A percentile compares a stretch with the other conserved stretches of the same genome.
Evolutionary conservation across 2,329 filamentous ascomycete genomes (phyloP).

Genomic region (Lachnellula hyalina): DNA sequence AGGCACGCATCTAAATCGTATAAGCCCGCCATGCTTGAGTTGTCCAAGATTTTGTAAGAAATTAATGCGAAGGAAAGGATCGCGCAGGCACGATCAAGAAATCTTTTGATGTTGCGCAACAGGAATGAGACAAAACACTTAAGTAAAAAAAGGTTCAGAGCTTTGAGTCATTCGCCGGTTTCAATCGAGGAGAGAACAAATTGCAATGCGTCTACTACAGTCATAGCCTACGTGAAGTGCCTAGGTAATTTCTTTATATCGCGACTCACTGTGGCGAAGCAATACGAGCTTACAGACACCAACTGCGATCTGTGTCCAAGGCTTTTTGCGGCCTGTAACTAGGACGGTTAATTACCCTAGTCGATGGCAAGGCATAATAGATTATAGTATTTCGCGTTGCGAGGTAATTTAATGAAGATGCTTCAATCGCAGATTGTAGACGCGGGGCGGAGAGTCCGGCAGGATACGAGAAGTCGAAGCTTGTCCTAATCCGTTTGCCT

Average conservation of each 20-base stretch:
- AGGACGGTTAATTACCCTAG: too few relatives aligned
- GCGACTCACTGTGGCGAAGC: not conserved
- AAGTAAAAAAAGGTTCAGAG: not conserved
- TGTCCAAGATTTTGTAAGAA: not conserved
- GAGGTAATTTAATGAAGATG: too few relatives aligned
- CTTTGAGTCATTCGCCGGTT: constrained; percentile 6
- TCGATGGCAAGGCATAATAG: too few relatives aligned
- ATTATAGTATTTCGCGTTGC: too few relatives aligned
- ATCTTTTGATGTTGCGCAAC: not conserved
- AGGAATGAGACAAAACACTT: not conserved
- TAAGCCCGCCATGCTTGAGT: constrained; percentile 2
- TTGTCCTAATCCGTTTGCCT: too few relatives aligned
- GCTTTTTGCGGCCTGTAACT: too few relatives aligned
- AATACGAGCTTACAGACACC: too few relatives aligned
- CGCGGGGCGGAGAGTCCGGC: too few relatives aligned
- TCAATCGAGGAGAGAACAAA: not conserved
- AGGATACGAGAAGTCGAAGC: too few relatives aligned
- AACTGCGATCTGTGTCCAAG: too few relatives aligned
- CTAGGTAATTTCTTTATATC: too few relatives aligned
- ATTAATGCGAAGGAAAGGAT: not conserved
- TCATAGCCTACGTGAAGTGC: not conserved
- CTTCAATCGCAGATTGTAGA: too few relatives aligned
- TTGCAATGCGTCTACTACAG: not conserved
- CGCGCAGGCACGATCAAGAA: not conserved
- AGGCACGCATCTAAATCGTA: not conserved